Percentiles rank a stretch among this genome's conserved stretches.
Conservation (phyloP, 2,329 filamentous ascomycete genomes). For the Fusarium avenaceum region DNA sequence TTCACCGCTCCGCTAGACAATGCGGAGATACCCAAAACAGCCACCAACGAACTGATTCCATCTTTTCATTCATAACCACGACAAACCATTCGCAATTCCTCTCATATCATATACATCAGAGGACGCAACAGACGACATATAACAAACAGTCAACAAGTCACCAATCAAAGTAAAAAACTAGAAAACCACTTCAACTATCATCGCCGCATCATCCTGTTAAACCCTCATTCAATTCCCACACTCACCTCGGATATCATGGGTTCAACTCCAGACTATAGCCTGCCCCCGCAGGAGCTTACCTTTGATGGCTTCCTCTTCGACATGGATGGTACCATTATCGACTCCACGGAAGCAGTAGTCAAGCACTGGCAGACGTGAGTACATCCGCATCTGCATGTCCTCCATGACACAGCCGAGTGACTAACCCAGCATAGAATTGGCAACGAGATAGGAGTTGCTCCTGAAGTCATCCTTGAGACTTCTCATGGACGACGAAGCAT, state of each 20-base stretch:
- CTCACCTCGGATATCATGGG: slow-evolving; percentile 48
- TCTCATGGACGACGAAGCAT: slow-evolving; percentile 93
- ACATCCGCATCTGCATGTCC: neutral
- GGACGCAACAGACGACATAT: neutral
- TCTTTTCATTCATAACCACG: slow-evolving; percentile 18
- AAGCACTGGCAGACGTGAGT: slow-evolving; percentile 81
- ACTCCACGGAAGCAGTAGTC: slow-evolving; percentile 81
- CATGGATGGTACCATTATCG: slow-evolving; percentile 87
- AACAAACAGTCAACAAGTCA: neutral
- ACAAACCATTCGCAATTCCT: slow-evolving; percentile 9
- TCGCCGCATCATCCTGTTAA: neutral
- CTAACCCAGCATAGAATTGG: slow-evolving; percentile 70
- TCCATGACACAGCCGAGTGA: neutral
- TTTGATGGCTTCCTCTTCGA: slow-evolving; percentile 76
- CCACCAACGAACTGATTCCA: slow-evolving; percentile 18
- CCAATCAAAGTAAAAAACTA: neutral
- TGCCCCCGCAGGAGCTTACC: slow-evolving; percentile 60
- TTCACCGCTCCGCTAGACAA: neutral
- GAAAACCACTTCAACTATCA: neutral
- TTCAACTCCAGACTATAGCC: slow-evolving; percentile 56
- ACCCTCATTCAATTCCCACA: neutral
- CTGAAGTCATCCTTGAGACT: slow-evolving; percentile 86
- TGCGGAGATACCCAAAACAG: slow-evolving; percentile 50
- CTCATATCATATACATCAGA: neutral
- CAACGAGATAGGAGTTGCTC: slow-evolving; percentile 84